Base-by-base conservation (phyloP, 108 stramenopile species). In the Aurantiochytrium sp. region DNA sequence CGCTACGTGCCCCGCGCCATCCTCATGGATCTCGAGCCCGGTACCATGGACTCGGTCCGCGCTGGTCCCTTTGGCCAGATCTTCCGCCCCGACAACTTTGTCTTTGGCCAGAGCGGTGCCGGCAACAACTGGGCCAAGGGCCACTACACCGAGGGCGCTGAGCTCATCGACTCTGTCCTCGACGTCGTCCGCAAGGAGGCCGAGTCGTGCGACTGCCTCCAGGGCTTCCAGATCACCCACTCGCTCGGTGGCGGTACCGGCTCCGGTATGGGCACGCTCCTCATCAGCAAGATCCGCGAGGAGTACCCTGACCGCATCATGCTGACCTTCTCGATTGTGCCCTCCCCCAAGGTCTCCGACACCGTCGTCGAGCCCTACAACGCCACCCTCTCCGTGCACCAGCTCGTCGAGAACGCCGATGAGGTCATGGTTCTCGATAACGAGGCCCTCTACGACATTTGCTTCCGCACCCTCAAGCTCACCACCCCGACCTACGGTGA, bases 311-410 rank as follows among this genome's bases (percentile, higher is more conserved):
- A 97, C 88, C 95, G 96, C 91, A 95, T 97, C 92, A 96, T 97
- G 94, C 95, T 95, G 73, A 97, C 96, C 28, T 97, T 96, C 95
- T 95, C 95, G 88, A 96, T 97, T 72, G 93, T 97, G 60, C 96
- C 97, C 42, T 97, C 97, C 72, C 96, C 97, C 47, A 97, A 97
- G 95, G 96, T 98, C 42, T 98, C 97, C 44, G 97, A 98, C 91
- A 97, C 97, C 58, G 96, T 97, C 72, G 97, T 97, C 53, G 96
- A 98, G 93, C 97, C 97, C 5, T 98, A 98, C 96, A 98, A 98
- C 92, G 97, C 97, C 69, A 97, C 97, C 51, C 97, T 98, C 64
- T 97, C 97, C 28, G 95, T 98, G 53, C 97, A 98, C 89, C 97
- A 97, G 95, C 95, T 98, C 83, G 97, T 98, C 60, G 97, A 98